A percentile compares a stretch with the other conserved stretches of the same genome.
phyloP scores from a whole-genome alignment of 352 stramenopile species.

The Phytophthora hibernalis region DNA sequence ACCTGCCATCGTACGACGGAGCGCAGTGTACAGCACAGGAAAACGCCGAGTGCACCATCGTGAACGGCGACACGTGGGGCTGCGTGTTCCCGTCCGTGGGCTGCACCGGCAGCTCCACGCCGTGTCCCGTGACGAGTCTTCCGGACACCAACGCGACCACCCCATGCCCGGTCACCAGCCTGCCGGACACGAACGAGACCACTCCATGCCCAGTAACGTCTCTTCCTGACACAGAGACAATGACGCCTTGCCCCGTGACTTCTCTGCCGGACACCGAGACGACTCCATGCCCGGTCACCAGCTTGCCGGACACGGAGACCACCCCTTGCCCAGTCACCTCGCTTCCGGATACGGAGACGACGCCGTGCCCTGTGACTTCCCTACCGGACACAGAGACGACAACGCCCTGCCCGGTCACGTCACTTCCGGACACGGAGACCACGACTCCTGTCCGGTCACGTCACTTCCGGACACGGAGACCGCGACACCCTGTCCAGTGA shows the following conservation, averaged over 20 bases:
- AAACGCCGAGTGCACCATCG: constrained; percentile 49
- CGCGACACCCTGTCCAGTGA: constrained; percentile 1
- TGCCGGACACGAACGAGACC: too few species aligned
- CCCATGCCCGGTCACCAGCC: too few species aligned
- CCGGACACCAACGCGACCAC: too few species aligned
- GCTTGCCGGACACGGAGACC: constrained; percentile 11
- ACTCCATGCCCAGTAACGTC: constrained; percentile 23
- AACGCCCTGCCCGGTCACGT: constrained; percentile 5
- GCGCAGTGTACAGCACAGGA: constrained; percentile 43
- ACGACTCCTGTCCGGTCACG: constrained; percentile 16
- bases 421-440: constrained; percentile 3
- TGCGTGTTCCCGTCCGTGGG: constrained; percentile 44
- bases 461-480: constrained; percentile 17
- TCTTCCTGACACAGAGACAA: constrained; percentile 19
- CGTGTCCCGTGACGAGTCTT: too few species aligned
- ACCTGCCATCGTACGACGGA: constrained; percentile 53
- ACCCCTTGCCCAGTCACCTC: constrained; percentile 15
- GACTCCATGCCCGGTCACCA: constrained; percentile 19
- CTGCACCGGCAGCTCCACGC: constrained; percentile 23
- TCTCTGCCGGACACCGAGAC: constrained; percentile 13
- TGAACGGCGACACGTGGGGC: constrained; percentile 47
- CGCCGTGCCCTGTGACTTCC: constrained; percentile 12
- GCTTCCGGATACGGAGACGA: constrained; percentile 7
- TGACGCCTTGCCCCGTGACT: constrained; percentile 23
- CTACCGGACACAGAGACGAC: not conserved